A percentile compares a stretch with the other conserved stretches of the same genome.
These are phyloP conservation scores for Yamadazyma dendronema DNA, from an alignment of 1,139 yeast species.

Conservation along the genomic window DNA sequence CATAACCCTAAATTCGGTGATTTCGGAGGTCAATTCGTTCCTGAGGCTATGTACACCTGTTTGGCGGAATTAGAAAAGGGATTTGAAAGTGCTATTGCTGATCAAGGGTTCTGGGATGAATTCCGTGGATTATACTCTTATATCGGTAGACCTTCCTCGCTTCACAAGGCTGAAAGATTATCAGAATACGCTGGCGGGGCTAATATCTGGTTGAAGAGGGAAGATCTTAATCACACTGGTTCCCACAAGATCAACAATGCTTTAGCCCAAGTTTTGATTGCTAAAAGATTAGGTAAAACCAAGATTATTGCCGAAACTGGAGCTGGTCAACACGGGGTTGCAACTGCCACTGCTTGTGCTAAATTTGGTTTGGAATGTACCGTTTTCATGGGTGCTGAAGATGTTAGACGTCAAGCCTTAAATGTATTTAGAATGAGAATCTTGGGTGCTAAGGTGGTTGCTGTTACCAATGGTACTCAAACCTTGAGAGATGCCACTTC, in stretches of 20 bases:
- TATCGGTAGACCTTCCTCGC: slow-evolving; percentile 94
- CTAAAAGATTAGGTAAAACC: slow-evolving; percentile 86
- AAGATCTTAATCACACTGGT: slow-evolving; percentile 97
- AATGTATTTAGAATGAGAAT: slow-evolving; percentile 97
- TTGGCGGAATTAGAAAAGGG: slow-evolving; percentile 84
- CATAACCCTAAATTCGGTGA: slow-evolving; percentile 83
- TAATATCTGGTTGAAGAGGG: slow-evolving; percentile 96
- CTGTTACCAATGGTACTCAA: slow-evolving; percentile 92
- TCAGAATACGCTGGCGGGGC: slow-evolving; percentile 95
- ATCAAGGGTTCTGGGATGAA: slow-evolving; percentile 91
- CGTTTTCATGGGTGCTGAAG: slow-evolving; percentile 99
- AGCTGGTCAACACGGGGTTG: slow-evolving; percentile 99
- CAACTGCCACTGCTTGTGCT: slow-evolving; percentile 99
- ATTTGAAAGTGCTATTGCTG: slow-evolving; percentile 83
- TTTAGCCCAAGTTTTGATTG: slow-evolving; percentile 88
- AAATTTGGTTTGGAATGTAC: slow-evolving; percentile 94
- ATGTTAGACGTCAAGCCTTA: slow-evolving; percentile 95
- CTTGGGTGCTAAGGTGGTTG: slow-evolving; percentile 90
- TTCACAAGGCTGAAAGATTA: slow-evolving; percentile 88
- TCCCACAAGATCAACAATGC: slow-evolving; percentile 97
- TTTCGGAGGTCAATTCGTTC: slow-evolving; percentile 98
- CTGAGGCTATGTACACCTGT: slow-evolving; percentile 93
- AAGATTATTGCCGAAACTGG: slow-evolving; percentile 98
- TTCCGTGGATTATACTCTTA: slow-evolving; percentile 75
- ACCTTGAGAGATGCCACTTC: slow-evolving; percentile 97